Conservation (phyloP, 2,329 filamentous ascomycete species). For the Tolypocladium tropicale region DNA sequence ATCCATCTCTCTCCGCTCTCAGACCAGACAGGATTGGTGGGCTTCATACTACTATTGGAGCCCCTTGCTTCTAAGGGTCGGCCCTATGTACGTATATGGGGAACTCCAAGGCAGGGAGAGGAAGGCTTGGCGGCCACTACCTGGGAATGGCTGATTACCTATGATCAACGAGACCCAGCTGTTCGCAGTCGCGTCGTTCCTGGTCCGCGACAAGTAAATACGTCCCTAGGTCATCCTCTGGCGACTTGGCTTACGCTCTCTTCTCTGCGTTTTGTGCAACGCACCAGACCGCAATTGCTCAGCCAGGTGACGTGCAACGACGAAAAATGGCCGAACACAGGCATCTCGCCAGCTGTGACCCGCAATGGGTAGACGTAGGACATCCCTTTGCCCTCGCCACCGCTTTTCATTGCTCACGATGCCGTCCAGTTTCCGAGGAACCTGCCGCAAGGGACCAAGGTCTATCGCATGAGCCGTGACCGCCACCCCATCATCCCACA, state of each 20-base stretch:
- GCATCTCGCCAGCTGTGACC: slow-evolving; percentile 5
- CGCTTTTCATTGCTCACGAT: not conserved
- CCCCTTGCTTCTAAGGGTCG: not conserved
- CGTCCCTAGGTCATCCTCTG: too few relatives aligned
- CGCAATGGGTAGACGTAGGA: slow-evolving; percentile 7
- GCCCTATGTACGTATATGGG: not conserved
- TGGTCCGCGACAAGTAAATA: not conserved
- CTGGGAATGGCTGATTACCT: too few relatives aligned
- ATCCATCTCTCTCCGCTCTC: not conserved
- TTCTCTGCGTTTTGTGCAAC: not conserved
- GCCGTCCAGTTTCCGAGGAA: slow-evolving; percentile 14
- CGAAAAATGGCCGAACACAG: slow-evolving; percentile 6
- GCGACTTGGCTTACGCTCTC: not conserved
- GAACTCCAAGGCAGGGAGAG: not conserved
- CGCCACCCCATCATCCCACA: slow-evolving; percentile 12
- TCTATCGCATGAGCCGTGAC: slow-evolving; percentile 8
- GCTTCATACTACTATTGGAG: not conserved
- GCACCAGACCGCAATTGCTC: not conserved
- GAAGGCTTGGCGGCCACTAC: too few relatives aligned
- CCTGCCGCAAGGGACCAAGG: slow-evolving; percentile 7
- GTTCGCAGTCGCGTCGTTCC: not conserved
- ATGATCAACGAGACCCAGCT: not conserved
- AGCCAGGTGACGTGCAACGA: not conserved
- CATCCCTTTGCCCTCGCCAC: not conserved
- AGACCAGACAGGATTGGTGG: not conserved